phyloP scores from a whole-genome alignment of 495 filamentous ascomycete genomes.

The Podospora sp. region DNA sequence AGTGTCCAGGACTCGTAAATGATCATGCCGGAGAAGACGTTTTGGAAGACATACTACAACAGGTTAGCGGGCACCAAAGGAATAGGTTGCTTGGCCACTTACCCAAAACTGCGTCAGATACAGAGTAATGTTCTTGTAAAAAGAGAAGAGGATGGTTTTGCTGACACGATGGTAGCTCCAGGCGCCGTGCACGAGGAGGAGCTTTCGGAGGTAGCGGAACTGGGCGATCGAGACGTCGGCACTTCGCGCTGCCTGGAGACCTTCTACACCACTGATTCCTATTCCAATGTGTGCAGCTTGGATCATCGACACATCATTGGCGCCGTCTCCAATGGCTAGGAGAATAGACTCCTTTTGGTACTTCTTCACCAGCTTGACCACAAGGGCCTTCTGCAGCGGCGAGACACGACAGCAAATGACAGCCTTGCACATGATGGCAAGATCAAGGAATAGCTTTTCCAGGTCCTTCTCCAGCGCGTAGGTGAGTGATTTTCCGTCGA shows the following conservation, averaged over 20 bases:
- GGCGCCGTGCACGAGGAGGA: conserved; percentile 92
- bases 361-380: conserved; percentile 98
- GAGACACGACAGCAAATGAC: conserved; percentile 99
- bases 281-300: conserved; percentile 98
- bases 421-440: conserved; percentile 95
- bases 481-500: conserved; percentile 93
- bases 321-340: conserved; percentile 95
- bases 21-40: conserved; percentile 94
- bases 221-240: conserved; percentile 96
- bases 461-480: conserved; percentile 92
- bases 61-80: conserved; percentile 37
- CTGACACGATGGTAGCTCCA: conserved; percentile 98
- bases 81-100: conserved; percentile 32
- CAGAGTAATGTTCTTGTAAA: conserved; percentile 98
- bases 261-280: conserved; percentile 96
- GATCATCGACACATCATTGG: conserved; percentile 99
- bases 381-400: conserved; percentile 96
- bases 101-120: conserved; percentile 99
- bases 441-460: conserved; percentile 90
- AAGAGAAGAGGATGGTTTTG: conserved; percentile 96
- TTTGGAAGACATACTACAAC: conserved; percentile 88
- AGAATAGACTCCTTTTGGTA: conserved; percentile 85
- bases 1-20: conserved; percentile 99
- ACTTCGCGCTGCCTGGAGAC: conserved; percentile 95
- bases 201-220: conserved; percentile 93